Evolutionary conservation across 208 protist genomes (phyloP).

Genomic region (Trypanosoma congolense): DNA sequence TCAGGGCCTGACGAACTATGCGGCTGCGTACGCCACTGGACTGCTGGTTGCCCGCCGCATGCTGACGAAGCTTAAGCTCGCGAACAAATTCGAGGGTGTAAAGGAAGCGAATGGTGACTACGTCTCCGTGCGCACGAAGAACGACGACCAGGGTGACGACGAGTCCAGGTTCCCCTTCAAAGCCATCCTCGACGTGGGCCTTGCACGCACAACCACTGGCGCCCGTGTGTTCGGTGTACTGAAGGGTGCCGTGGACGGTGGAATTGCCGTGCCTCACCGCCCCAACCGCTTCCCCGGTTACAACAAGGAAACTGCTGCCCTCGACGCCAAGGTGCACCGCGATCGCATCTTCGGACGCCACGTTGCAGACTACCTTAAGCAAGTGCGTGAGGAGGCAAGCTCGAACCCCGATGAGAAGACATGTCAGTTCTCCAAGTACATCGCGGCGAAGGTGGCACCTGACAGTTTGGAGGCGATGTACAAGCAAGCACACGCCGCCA

Average conservation of each 20-base stretch:
- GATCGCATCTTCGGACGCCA: constrained; percentile 97
- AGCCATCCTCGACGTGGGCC: constrained; percentile 96
- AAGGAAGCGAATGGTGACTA: constrained; percentile 87
- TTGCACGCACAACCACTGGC: constrained; percentile 96
- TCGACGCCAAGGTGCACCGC: constrained; percentile 91
- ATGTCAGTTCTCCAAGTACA: constrained; percentile 95
- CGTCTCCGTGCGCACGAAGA: constrained; percentile 68
- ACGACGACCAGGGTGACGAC: constrained; percentile 80
- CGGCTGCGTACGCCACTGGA: constrained; percentile 95
- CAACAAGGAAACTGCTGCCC: constrained; percentile 81
- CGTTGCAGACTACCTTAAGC: constrained; percentile 97
- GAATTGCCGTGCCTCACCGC: constrained; percentile 96
- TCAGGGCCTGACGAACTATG: constrained; percentile 98
- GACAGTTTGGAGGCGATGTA: constrained; percentile 95
- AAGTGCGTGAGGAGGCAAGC: constrained; percentile 92
- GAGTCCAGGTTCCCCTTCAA: constrained; percentile 94
- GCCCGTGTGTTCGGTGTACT: constrained; percentile 91
- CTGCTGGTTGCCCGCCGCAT: constrained; percentile 96
- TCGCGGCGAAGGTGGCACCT: constrained; percentile 85
- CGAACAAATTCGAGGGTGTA: constrained; percentile 91
- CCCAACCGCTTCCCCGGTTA: constrained; percentile 96
- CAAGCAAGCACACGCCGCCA: constrained; percentile 90
- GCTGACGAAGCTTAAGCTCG: constrained; percentile 93
- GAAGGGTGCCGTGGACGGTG: constrained; percentile 97
- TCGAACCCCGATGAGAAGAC: constrained; percentile 86